A percentile compares a stretch with the other conserved stretches of the same genome.
Conservation (phyloP, 31 red algal species). For the Asparagopsis taxiformis region DNA sequence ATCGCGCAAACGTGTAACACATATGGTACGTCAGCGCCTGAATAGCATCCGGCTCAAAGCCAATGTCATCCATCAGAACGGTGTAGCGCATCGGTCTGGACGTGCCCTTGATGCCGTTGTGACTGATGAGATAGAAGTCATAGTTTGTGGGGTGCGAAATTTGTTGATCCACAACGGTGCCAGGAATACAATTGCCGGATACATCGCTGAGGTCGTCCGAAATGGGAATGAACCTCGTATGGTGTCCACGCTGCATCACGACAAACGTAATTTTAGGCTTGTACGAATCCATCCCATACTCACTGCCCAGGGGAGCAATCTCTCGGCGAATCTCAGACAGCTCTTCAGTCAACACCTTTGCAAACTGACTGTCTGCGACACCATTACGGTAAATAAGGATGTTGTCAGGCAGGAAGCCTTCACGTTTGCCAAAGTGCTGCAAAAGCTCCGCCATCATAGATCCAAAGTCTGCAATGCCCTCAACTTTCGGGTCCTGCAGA, state of each 20-base stretch:
- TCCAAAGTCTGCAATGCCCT: slow-evolving; percentile 46
- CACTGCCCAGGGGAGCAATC: background rate
- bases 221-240: slow-evolving; percentile 53
- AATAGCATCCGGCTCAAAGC: slow-evolving; percentile 56
- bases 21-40: slow-evolving; percentile 58
- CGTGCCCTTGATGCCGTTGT: slow-evolving; percentile 76
- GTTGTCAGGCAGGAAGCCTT: slow-evolving; percentile 59
- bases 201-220: slow-evolving; percentile 25
- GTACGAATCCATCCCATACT: slow-evolving; percentile 9
- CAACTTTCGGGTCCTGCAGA: slow-evolving; percentile 47
- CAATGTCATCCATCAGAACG: slow-evolving; percentile 53
- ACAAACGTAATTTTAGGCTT: slow-evolving; percentile 65
- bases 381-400: slow-evolving; percentile 80
- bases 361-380: slow-evolving; percentile 64
- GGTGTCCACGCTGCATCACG: slow-evolving; percentile 74
- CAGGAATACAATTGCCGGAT: slow-evolving; percentile 69
- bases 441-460: slow-evolving; percentile 35
- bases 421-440: slow-evolving; percentile 8
- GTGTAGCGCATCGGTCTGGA: slow-evolving; percentile 67
- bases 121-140: slow-evolving; percentile 72
- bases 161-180: slow-evolving; percentile 54
- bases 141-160: slow-evolving; percentile 55
- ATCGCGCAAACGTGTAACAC: slow-evolving; percentile 60
- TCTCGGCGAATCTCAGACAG: slow-evolving; percentile 9
- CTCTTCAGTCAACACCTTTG: slow-evolving; percentile 48